Evolutionary conservation across 345 rosid genomes (phyloP).

Genomic region (Punica granatum): DNA sequence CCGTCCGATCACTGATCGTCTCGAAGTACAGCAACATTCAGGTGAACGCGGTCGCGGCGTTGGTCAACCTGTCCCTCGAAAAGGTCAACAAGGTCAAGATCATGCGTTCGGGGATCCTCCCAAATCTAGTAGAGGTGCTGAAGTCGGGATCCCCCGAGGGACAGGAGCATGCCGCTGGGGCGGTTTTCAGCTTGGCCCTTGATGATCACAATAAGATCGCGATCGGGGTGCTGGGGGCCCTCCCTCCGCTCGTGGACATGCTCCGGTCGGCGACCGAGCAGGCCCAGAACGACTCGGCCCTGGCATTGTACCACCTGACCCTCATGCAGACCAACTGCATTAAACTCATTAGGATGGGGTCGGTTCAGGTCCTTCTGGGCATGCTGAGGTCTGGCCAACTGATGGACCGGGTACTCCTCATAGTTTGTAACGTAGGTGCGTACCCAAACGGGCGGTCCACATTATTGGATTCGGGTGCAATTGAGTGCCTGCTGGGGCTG

Average conservation of each 20-base stretch:
- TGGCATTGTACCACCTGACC: constrained; percentile 79
- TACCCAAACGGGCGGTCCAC: constrained; percentile 52
- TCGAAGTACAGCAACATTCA: constrained; percentile 59
- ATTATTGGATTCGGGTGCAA: constrained; percentile 72
- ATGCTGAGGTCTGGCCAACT: constrained; percentile 54
- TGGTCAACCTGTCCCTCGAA: constrained; percentile 73
- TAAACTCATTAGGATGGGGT: constrained; percentile 58
- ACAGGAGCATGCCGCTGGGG: constrained; percentile 75
- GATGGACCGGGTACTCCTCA: constrained; percentile 37
- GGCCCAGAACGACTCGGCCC: constrained; percentile 68
- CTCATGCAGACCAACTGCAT: constrained; percentile 57
- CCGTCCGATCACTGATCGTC: constrained; percentile 33
- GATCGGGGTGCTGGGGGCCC: constrained; percentile 78
- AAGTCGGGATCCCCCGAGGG: constrained; percentile 67
- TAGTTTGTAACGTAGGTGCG: constrained; percentile 49
- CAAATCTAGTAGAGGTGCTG: constrained; percentile 52
- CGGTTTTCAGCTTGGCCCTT: constrained; percentile 67
- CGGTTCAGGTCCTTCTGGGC: constrained; percentile 42
- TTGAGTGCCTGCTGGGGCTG: constrained; percentile 50
- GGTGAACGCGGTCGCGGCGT: constrained; percentile 60
- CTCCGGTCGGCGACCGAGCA: constrained; percentile 49
- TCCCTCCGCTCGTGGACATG: constrained; percentile 62
- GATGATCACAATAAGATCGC: constrained; percentile 79
- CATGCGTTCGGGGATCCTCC: constrained; percentile 80
- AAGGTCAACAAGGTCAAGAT: constrained; percentile 66